Evolutionary conservation across 176 grass and related monocot species (phyloP).

Genomic region (Chloris gayana): DNA sequence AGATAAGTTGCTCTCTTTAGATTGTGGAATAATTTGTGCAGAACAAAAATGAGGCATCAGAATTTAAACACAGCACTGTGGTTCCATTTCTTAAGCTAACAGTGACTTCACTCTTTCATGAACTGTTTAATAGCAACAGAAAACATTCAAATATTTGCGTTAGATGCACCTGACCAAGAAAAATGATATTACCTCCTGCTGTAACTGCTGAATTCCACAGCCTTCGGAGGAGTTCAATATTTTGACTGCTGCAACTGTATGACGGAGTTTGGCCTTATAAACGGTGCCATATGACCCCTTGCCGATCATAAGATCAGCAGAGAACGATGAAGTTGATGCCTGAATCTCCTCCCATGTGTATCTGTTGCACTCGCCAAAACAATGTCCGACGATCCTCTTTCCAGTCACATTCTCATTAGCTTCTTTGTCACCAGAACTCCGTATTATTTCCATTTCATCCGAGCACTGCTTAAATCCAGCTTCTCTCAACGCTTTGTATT

Average conservation of each 20-base stretch:
- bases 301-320: conserved; percentile 62
- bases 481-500: conserved; percentile 31
- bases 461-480: conserved; percentile 6
- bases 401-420: conserved; percentile 30
- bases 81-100: neutral
- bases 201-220: conserved; percentile 66
- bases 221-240: conserved; percentile 71
- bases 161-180: neutral
- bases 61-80: neutral
- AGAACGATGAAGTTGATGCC: conserved; percentile 71
- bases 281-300: conserved; percentile 83
- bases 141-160: neutral
- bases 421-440: conserved; percentile 17
- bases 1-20: neutral
- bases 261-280: conserved; percentile 80
- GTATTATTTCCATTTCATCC: conserved; percentile 30
- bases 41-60: neutral
- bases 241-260: conserved; percentile 83
- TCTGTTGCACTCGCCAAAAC: conserved; percentile 43
- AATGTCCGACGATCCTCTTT: neutral
- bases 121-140: neutral
- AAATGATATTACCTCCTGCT: conserved; percentile 72
- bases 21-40: conserved; percentile 5
- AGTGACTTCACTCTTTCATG: neutral
- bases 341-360: conserved; percentile 89